phyloP scores from a whole-genome alignment of 176 grass and related monocot genomes.

The Zizania latifolia region DNA sequence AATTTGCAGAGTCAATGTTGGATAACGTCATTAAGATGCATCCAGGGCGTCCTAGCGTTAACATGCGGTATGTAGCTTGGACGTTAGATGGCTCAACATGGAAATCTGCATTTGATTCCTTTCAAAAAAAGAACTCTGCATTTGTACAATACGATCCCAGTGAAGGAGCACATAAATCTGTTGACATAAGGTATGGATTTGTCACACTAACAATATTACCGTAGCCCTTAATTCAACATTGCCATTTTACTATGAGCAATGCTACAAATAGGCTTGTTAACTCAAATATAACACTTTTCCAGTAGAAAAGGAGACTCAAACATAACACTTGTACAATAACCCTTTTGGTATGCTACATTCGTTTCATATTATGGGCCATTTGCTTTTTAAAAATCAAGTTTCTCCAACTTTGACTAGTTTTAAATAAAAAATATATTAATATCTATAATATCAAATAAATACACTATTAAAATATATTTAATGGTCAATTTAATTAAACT shows the following conservation, averaged over 20 bases:
- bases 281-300: background rate
- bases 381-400: too few relatives aligned
- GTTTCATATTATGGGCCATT: too few relatives aligned
- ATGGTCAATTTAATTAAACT: too few relatives aligned
- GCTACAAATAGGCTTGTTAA: background rate
- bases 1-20: background rate
- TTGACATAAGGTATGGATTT: background rate
- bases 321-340: too few relatives aligned
- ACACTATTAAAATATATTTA: too few relatives aligned
- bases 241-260: background rate
- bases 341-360: background rate
- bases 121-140: background rate
- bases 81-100: background rate
- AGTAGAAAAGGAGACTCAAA: too few relatives aligned
- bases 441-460: too few relatives aligned
- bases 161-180: background rate
- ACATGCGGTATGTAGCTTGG: background rate
- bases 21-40: background rate
- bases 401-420: too few relatives aligned
- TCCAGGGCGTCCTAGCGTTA: background rate
- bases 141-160: accelerated
- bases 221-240: background rate
- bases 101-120: too few relatives aligned
- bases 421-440: too few relatives aligned
- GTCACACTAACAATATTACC: background rate